Evolutionary conservation across 148 eudicot genomes (phyloP).

Genomic region (Talinum fruticosum): DNA sequence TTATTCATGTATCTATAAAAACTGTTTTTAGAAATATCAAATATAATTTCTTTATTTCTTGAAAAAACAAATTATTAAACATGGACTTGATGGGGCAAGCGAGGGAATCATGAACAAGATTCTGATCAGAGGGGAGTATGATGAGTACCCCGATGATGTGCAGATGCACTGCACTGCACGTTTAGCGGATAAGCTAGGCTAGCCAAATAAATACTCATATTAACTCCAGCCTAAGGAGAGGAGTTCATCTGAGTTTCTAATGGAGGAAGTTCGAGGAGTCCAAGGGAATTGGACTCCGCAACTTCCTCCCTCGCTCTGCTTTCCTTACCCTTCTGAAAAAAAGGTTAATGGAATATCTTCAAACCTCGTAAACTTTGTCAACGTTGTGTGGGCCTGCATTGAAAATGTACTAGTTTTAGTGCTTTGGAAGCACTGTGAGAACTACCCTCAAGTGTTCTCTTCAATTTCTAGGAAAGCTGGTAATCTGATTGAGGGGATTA

Average conservation of each 20-base stretch:
- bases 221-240: constrained; percentile 21
- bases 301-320: constrained; percentile 49
- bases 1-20: too few relatives aligned
- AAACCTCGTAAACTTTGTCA: constrained; percentile 29
- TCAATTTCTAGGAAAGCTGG: constrained; percentile 21
- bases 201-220: constrained; percentile 7
- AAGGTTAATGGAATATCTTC: constrained; percentile 29
- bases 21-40: too few relatives aligned
- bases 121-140: constrained; percentile 28
- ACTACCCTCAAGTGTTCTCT: constrained; percentile 36
- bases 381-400: constrained; percentile 36
- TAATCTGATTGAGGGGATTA: constrained; percentile 26
- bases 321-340: constrained; percentile 33
- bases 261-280: constrained; percentile 51
- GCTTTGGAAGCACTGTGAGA: constrained; percentile 25
- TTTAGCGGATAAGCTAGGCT: constrained; percentile 41
- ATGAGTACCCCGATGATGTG: constrained; percentile 24
- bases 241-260: constrained; percentile 7
- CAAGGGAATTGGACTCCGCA: constrained; percentile 50
- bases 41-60: too few relatives aligned
- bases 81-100: constrained; percentile 29
- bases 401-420: constrained; percentile 26
- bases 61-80: too few relatives aligned
- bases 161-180: constrained; percentile 52
- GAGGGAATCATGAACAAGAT: constrained; percentile 47